Evolutionary conservation across 176 grass and related monocot species (phyloP).

Genomic region (Chloris gayana): DNA sequence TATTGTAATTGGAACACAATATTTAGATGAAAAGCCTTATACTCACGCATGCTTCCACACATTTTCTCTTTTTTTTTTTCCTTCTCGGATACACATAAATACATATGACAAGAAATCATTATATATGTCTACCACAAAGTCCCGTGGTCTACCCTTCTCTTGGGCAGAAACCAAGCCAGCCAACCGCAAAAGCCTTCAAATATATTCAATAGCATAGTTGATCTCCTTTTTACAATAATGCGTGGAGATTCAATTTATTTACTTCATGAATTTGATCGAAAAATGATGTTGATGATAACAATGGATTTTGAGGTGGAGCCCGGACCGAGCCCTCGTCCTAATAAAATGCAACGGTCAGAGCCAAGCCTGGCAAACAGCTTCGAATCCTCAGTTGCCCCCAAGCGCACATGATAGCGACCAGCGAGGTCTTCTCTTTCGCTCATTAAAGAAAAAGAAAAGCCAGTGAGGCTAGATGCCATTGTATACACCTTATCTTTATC

Average conservation of each 20-base stretch:
- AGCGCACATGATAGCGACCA: not conserved
- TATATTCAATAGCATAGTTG: not conserved
- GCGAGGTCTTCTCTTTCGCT: not conserved
- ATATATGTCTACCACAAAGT: too few species aligned
- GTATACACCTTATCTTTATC: not conserved
- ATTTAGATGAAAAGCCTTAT: too few species aligned
- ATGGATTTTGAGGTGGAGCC: not conserved
- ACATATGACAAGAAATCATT: too few species aligned
- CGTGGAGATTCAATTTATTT: not conserved
- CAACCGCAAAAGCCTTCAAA: too few species aligned
- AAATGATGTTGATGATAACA: not conserved
- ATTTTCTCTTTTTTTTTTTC: too few species aligned
- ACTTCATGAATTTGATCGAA: not conserved
- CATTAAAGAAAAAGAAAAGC: slow-evolving; percentile 21
- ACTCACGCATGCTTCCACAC: too few species aligned
- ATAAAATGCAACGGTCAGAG: not conserved
- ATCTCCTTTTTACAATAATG: too few species aligned
- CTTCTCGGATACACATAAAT: too few species aligned
- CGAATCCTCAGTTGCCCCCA: not conserved
- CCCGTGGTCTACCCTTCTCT: too few species aligned
- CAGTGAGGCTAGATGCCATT: not conserved
- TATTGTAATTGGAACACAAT: too few species aligned
- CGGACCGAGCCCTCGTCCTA: too few species aligned
- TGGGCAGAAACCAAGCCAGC: too few species aligned
- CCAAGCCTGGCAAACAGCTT: not conserved